phyloP scores from a whole-genome alignment of 2,329 filamentous ascomycete species.

The Aureobasidium sp. region DNA sequence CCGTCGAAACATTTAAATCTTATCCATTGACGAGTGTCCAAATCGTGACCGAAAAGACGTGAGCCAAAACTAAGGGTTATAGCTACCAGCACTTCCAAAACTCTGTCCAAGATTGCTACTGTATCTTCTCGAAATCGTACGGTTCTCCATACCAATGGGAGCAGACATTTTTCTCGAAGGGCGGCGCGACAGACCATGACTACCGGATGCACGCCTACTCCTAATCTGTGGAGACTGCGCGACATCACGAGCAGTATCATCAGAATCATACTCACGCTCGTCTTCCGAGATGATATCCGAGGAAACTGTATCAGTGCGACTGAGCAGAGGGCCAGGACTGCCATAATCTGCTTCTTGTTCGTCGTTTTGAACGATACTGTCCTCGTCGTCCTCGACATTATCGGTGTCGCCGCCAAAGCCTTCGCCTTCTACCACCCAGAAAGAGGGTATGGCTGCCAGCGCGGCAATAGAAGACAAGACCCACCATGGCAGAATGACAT shows the following conservation, averaged over 20 bases:
- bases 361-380: constrained; percentile 24
- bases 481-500: constrained; percentile 77
- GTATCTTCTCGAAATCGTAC: constrained; percentile 35
- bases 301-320: constrained; percentile 27
- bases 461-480: constrained; percentile 58
- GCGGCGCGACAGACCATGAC: constrained; percentile 22
- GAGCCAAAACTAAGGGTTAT: constrained; percentile 14
- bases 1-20: no score
- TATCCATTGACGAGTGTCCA: no score
- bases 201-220: constrained; percentile 12
- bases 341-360: constrained; percentile 32
- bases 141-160: constrained; percentile 40
- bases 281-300: constrained; percentile 21
- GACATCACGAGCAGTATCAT: not conserved
- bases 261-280: constrained; percentile 19
- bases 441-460: constrained; percentile 64
- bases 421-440: constrained; percentile 66
- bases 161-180: constrained; percentile 35
- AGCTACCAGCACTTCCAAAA: constrained; percentile 26
- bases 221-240: not conserved
- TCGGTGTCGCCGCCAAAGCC: constrained; percentile 48
- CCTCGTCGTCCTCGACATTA: constrained; percentile 30
- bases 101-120: constrained; percentile 41
- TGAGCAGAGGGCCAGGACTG: constrained; percentile 30
- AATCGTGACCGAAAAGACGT: no score